Evolutionary conservation across 2,329 filamentous ascomycete genomes (phyloP).

Genomic region (Fusarium buxicola): DNA sequence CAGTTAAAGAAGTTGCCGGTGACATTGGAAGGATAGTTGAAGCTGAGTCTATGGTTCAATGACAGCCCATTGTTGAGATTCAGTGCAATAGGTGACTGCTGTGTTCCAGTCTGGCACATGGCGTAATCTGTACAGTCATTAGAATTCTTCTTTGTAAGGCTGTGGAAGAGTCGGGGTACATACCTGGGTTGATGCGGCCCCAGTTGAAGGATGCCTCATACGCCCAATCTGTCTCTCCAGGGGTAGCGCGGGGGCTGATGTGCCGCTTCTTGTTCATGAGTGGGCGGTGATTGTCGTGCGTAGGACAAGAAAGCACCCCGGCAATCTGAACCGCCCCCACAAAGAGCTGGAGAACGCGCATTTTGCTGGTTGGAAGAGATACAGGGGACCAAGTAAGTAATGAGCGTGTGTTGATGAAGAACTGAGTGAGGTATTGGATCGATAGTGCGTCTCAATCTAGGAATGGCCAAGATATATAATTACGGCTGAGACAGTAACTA

Average conservation of each 20-base stretch:
- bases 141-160: neutral
- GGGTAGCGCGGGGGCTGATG: constrained; percentile 23
- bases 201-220: constrained; percentile 37
- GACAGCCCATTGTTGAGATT: constrained; percentile 35
- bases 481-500: too few species aligned
- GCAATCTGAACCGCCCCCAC: neutral
- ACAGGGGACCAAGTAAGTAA: too few species aligned
- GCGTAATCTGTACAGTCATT: constrained; percentile 10
- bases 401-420: neutral
- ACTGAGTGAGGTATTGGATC: neutral
- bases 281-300: constrained; percentile 26
- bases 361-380: neutral
- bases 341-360: constrained; percentile 20
- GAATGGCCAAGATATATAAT: too few species aligned
- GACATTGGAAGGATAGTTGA: constrained; percentile 18
- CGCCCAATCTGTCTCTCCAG: constrained; percentile 19
- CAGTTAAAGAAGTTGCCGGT: constrained; percentile 37
- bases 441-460: too few species aligned
- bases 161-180: accelerated
- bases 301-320: constrained; percentile 10
- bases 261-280: constrained; percentile 26
- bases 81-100: constrained; percentile 32
- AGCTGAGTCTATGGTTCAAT: constrained; percentile 27
- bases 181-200: constrained; percentile 33
- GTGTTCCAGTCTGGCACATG: constrained; percentile 36